Evolutionary conservation across 441 rosid genomes (phyloP).

Genomic region (Cnidoscolus chayamansa): DNA sequence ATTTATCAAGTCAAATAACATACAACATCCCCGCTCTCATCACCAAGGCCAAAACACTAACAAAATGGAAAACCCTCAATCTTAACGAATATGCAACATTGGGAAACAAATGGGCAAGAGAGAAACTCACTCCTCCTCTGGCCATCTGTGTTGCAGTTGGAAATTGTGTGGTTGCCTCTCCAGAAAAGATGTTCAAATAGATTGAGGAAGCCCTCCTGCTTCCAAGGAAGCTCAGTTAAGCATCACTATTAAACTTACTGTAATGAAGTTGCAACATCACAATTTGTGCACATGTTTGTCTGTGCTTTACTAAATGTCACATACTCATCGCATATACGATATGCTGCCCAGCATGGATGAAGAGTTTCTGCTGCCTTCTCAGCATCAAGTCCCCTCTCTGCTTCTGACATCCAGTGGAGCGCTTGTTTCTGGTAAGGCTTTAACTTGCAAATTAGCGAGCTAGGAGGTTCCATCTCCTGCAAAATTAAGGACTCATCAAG

Average conservation of each 20-base stretch:
- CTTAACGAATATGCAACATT: neutral
- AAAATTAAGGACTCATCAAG: conserved; percentile 1
- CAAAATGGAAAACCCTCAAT: neutral
- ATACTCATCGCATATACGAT: conserved; percentile 55
- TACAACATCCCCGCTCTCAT: neutral
- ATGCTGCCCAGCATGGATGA: conserved; percentile 74
- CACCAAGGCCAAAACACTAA: neutral
- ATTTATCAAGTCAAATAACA: conserved; percentile 9
- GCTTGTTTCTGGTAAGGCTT: conserved; percentile 71
- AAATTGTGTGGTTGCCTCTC: conserved; percentile 68
- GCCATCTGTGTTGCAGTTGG: conserved; percentile 66
- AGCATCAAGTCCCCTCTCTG: conserved; percentile 54
- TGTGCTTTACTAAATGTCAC: conserved; percentile 18
- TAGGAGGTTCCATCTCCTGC: conserved; percentile 72
- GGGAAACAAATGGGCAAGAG: conserved; percentile 9
- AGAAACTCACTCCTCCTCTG: conserved; percentile 63
- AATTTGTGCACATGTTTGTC: neutral
- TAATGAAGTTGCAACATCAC: neutral
- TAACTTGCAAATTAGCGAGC: conserved; percentile 44
- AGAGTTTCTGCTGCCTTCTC: conserved; percentile 56
- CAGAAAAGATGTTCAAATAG: conserved; percentile 56
- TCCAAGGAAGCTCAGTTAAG: neutral
- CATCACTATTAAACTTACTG: neutral
- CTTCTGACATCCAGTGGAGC: conserved; percentile 64
- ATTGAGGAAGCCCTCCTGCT: conserved; percentile 61